Percentiles rank a stretch among this genome's conserved stretches.
Evolutionary conservation across 306 rosid species (phyloP).

Genomic region (Canavalia ensiformis): DNA sequence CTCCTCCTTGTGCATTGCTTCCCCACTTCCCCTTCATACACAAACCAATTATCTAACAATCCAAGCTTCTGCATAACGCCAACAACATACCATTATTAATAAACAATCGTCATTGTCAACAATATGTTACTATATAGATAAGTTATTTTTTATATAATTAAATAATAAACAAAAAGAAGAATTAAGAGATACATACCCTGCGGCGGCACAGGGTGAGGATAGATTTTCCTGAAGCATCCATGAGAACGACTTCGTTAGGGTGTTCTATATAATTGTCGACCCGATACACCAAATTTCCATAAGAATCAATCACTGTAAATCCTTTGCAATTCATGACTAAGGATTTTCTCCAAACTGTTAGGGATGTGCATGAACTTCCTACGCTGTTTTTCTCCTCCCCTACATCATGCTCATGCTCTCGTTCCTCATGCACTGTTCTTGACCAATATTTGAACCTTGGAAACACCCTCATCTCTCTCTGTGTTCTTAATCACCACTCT

Average conservation of each 20-base stretch:
- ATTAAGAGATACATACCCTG: constrained; percentile 63
- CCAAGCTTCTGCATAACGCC: constrained; percentile 60
- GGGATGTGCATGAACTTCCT: constrained; percentile 42
- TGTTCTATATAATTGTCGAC: constrained; percentile 77
- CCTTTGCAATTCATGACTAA: constrained; percentile 76
- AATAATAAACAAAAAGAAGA: background rate
- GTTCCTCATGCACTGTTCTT: constrained; percentile 70
- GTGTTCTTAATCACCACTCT: background rate
- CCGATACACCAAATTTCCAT: constrained; percentile 74
- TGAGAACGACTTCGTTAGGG: constrained; percentile 70
- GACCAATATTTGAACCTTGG: constrained; percentile 60
- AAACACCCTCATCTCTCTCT: constrained; percentile 49
- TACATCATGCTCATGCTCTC: constrained; percentile 34
- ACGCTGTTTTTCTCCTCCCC: constrained; percentile 12
- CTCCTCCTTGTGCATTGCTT: background rate
- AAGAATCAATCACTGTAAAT: constrained; percentile 77
- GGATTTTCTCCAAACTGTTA: constrained; percentile 90
- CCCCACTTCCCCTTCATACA: constrained; percentile 72
- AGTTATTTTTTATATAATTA: no score
- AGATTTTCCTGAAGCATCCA: constrained; percentile 81
- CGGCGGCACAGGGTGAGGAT: constrained; percentile 75
- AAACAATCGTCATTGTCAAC: background rate
- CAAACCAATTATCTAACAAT: constrained; percentile 66
- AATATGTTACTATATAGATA: no score
- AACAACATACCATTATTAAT: background rate